These are phyloP conservation scores for Theileria sp. DNA, from an alignment of 169 alveolate species.

Conservation along the genomic window DNA sequence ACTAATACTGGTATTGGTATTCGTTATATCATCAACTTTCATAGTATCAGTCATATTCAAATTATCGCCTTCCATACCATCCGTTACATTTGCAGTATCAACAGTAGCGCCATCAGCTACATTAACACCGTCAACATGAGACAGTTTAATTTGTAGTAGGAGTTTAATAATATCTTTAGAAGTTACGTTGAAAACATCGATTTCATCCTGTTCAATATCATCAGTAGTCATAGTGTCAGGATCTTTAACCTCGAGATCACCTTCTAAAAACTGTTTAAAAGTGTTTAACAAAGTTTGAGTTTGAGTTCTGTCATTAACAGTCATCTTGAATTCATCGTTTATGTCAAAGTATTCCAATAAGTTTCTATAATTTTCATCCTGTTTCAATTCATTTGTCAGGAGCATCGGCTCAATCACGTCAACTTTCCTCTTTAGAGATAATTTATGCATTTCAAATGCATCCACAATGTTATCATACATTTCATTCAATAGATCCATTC, in stretches of 20 bases:
- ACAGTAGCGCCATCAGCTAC: neutral
- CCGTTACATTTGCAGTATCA: neutral
- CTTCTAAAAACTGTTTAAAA: neutral
- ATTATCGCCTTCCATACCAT: too few species aligned
- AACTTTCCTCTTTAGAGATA: neutral
- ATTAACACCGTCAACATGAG: neutral
- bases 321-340: neutral
- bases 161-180: neutral
- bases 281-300: neutral
- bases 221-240: neutral
- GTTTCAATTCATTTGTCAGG: constrained; percentile 2
- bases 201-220: neutral
- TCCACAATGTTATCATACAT: constrained; percentile 4
- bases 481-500: constrained; percentile 15
- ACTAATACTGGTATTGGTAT: neutral
- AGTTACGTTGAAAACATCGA: neutral
- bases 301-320: neutral
- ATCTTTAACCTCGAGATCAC: neutral
- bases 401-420: constrained; percentile 15
- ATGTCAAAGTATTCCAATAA: neutral
- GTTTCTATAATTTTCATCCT: neutral
- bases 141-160: neutral
- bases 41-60: neutral
- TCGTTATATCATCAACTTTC: neutral
- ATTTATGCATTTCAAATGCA: neutral